A percentile compares a stretch with the other conserved stretches of the same genome.
phyloP scores from a whole-genome alignment of 495 filamentous ascomycete species.

The Neurospora sp. region DNA sequence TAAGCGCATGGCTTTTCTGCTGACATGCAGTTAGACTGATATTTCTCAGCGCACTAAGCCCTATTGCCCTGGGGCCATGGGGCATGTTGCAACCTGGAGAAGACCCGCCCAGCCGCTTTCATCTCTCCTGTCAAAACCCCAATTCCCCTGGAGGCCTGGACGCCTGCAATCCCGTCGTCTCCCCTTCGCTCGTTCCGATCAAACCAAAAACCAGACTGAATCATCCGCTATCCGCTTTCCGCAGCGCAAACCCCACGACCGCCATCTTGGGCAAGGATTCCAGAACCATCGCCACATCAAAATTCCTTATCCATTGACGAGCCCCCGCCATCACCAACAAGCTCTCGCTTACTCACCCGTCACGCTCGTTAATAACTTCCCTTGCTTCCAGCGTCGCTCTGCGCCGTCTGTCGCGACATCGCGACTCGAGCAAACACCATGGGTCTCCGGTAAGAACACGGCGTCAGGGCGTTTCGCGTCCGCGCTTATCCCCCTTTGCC shows the following conservation, averaged over 20 bases:
- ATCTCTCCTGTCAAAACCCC: background rate
- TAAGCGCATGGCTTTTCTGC: background rate
- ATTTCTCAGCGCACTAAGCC: background rate
- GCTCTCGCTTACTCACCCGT: constrained; percentile 4
- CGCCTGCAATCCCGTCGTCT: background rate
- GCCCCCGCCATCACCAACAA: constrained; percentile 10
- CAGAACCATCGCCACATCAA: constrained; percentile 12
- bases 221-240: constrained; percentile 8
- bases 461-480: constrained; percentile 20
- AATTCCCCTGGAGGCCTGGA: background rate
- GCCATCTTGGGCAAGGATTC: constrained; percentile 12
- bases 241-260: constrained; percentile 18
- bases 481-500: constrained; percentile 6
- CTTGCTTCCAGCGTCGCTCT: background rate
- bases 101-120: background rate
- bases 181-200: constrained; percentile 13
- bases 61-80: background rate
- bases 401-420: background rate
- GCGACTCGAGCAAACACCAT: constrained; percentile 34
- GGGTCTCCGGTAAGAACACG: constrained; percentile 65
- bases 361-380: constrained; percentile 13
- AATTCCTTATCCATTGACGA: constrained; percentile 19
- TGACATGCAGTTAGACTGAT: background rate
- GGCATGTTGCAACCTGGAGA: background rate
- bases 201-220: constrained; percentile 6